Percentiles rank a stretch among this genome's conserved stretches.
phyloP scores from a whole-genome alignment of 2,329 filamentous ascomycete species.

The Exophiala sideris region DNA sequence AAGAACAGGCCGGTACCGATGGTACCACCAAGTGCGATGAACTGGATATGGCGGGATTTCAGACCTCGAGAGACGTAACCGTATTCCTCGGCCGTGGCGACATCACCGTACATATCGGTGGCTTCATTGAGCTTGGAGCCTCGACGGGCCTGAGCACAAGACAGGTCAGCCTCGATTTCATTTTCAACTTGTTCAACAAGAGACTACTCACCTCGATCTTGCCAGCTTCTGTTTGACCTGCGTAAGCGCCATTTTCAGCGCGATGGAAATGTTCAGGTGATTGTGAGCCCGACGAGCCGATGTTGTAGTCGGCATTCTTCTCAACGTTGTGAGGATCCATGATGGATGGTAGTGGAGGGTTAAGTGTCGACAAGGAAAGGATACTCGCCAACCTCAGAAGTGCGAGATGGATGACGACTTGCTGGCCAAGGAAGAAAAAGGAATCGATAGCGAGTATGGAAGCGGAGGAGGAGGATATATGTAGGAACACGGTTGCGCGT shows the following conservation, averaged over 20 bases:
- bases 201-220: constrained; percentile 19
- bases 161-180: no score
- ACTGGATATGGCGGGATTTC: constrained; percentile 39
- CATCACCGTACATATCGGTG: constrained; percentile 49
- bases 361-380: background rate
- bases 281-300: constrained; percentile 12
- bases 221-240: background rate
- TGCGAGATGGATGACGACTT: background rate
- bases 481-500: constrained; percentile 7
- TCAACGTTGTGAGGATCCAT: constrained; percentile 12
- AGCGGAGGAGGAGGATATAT: constrained; percentile 5
- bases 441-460: background rate
- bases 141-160: no score
- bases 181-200: no score
- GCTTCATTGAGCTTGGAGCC: no score
- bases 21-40: constrained; percentile 37
- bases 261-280: constrained; percentile 15
- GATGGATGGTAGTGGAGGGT: background rate
- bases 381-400: background rate
- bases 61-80: constrained; percentile 36
- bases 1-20: constrained; percentile 39
- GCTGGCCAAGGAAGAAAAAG: background rate
- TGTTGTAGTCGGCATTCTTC: constrained; percentile 14
- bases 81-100: constrained; percentile 43
- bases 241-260: constrained; percentile 6